Conservation (phyloP, 257 asterid genomes). For the Coffea canephora region DNA sequence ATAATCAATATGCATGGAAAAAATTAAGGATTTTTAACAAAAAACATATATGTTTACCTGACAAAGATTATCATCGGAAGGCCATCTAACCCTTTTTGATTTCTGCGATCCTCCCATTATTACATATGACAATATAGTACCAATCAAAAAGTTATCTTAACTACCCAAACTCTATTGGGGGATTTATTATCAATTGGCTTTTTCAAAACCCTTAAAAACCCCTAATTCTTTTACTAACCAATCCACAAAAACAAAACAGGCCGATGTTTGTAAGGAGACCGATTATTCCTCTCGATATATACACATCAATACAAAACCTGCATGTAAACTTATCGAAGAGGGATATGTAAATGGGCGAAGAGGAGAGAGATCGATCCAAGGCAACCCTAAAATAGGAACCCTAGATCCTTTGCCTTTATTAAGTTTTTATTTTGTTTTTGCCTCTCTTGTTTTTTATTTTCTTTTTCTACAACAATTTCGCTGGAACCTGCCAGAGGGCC, state of each 20-base stretch:
- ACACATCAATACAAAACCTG: background rate
- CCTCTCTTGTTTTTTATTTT: background rate
- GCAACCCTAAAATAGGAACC: slow-evolving; percentile 27
- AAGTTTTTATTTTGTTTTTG: background rate
- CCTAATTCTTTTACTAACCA: slow-evolving; percentile 3
- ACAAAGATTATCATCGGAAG: slow-evolving; percentile 91
- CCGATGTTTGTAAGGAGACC: background rate
- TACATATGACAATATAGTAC: slow-evolving; percentile 33
- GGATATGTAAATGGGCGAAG: background rate
- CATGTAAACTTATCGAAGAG: background rate
- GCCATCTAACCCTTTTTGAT: slow-evolving; percentile 87
- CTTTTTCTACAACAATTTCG: background rate
- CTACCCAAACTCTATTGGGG: slow-evolving; percentile 26
- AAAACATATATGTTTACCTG: slow-evolving; percentile 55
- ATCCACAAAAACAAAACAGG: background rate
- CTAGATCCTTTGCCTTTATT: slow-evolving; percentile 25
- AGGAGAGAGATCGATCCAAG: slow-evolving; percentile 18
- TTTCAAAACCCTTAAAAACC: slow-evolving; percentile 17
- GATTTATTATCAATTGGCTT: slow-evolving; percentile 20
- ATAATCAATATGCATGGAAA: slow-evolving; percentile 8
- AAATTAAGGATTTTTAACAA: slow-evolving; percentile 21
- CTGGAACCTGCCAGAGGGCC: background rate
- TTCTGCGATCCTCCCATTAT: slow-evolving; percentile 87
- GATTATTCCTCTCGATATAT: slow-evolving; percentile 2
- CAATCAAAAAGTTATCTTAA: slow-evolving; percentile 24